Evolutionary conservation across 2,329 filamentous ascomycete species (phyloP).

Genomic region (Diaporthe nobilis): DNA sequence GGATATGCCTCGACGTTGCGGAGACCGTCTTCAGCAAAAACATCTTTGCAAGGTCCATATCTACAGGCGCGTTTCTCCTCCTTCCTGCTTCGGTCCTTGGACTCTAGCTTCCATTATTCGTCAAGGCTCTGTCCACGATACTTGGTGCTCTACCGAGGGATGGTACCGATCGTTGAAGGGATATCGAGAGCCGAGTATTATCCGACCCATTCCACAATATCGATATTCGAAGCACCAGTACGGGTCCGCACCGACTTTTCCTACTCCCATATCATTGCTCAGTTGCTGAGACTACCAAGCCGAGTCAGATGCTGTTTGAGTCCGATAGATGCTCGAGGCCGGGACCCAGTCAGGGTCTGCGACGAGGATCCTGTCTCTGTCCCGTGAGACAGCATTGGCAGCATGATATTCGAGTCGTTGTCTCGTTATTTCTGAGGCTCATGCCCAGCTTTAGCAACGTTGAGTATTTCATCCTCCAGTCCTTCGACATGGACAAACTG

Average conservation of each 20-base stretch:
- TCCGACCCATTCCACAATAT: too few species aligned
- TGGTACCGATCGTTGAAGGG: too few species aligned
- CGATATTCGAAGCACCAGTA: not conserved
- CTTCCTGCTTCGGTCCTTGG: too few species aligned
- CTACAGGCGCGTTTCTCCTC: too few species aligned
- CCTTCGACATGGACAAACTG: constrained; percentile 80
- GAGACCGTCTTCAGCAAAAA: too few species aligned
- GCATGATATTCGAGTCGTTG: rapidly evolving
- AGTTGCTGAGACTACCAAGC: not conserved
- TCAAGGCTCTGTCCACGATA: too few species aligned
- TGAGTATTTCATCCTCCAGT: constrained; percentile 84
- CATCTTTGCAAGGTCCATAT: too few species aligned
- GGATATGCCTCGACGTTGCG: too few species aligned
- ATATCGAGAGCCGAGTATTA: too few species aligned
- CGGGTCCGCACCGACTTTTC: not conserved
- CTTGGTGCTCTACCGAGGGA: too few species aligned
- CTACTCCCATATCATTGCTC: not conserved
- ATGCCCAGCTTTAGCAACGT: constrained; percentile 88
- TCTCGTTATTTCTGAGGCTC: constrained; percentile 14
- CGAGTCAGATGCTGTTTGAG: not conserved
- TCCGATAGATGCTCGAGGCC: not conserved
- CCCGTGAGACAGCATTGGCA: too few species aligned
- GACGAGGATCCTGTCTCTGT: not conserved
- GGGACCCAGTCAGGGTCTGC: not conserved
- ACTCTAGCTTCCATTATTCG: too few species aligned